Evolutionary conservation across 2,329 filamentous ascomycete genomes (phyloP).

Genomic region (Pestalotiopsis sp.): DNA sequence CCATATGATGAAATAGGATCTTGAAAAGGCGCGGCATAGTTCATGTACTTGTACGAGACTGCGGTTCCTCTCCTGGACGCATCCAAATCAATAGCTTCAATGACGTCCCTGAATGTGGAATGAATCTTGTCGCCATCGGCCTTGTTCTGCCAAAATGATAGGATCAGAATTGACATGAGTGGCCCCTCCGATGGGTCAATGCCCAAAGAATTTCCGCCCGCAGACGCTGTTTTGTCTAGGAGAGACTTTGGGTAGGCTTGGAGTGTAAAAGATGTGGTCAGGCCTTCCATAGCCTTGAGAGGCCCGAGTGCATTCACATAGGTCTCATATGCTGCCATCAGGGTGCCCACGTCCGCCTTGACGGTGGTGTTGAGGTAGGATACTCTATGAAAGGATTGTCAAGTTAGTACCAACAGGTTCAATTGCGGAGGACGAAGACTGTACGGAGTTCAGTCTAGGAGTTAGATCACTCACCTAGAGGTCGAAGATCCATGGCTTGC

Average conservation of each 20-base stretch:
- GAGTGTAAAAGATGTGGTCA: not conserved
- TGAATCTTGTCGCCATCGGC: not conserved
- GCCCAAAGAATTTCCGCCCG: not conserved
- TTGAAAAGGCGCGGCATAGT: slow-evolving; percentile 22
- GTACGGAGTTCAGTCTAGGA: not conserved
- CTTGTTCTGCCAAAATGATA: not conserved
- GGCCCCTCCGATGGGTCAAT: not conserved
- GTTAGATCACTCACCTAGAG: not conserved
- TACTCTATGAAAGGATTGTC: not conserved
- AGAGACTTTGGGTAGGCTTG: not conserved
- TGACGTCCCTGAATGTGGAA: not conserved
- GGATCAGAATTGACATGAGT: not conserved
- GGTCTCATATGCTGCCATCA: not conserved
- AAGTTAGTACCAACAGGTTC: not conserved
- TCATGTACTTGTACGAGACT: slow-evolving; percentile 19
- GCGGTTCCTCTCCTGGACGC: not conserved
- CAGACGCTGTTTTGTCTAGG: not conserved
- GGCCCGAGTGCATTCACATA: not conserved
- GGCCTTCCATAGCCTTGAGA: not conserved
- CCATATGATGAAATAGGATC: slow-evolving; percentile 23
- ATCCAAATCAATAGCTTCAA: not conserved
- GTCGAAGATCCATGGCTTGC: not conserved
- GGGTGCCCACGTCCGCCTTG: not conserved
- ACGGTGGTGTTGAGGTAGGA: not conserved
- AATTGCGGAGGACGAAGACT: no score